phyloP scores from a whole-genome alignment of 148 eudicot genomes.

The Chenopodium quinoa region DNA sequence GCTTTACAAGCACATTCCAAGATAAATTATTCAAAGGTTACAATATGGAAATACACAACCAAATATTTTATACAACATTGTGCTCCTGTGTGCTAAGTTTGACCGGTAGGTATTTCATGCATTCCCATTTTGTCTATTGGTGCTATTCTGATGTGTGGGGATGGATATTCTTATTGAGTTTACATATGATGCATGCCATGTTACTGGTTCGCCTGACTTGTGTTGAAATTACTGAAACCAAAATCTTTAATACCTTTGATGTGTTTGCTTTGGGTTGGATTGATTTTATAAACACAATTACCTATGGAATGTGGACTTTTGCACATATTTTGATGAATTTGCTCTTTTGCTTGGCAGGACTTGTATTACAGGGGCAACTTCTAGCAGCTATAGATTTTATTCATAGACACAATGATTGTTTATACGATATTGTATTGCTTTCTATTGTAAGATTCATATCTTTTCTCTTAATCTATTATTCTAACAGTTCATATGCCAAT shows the following conservation, averaged over 20 bases:
- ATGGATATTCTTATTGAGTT: not conserved
- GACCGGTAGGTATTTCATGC: conserved; percentile 46
- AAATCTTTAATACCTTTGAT: not conserved
- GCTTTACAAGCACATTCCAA: conserved; percentile 96
- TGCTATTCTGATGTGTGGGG: not conserved
- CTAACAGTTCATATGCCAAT: not conserved
- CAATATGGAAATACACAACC: conserved; percentile 96
- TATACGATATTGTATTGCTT: conserved; percentile 72
- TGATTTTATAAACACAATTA: not conserved
- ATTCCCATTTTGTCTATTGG: not conserved
- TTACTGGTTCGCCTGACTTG: not conserved
- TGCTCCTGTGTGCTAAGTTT: conserved; percentile 93
- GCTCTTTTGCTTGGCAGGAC: conserved; percentile 48
- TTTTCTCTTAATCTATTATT: not conserved
- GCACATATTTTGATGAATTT: conserved; percentile 10
- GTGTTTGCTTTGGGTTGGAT: not conserved
- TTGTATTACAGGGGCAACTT: conserved; percentile 77
- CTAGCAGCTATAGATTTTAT: conserved; percentile 77
- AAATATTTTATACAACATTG: conserved; percentile 92
- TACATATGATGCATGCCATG: not conserved
- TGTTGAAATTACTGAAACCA: not conserved
- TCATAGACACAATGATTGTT: conserved; percentile 69
- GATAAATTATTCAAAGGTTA: conserved; percentile 94
- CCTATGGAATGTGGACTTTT: not conserved
- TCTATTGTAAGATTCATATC: conserved; percentile 61